Base-by-base conservation (phyloP, 495 filamentous ascomycete species). In the Penicillium odoratum region DNA sequence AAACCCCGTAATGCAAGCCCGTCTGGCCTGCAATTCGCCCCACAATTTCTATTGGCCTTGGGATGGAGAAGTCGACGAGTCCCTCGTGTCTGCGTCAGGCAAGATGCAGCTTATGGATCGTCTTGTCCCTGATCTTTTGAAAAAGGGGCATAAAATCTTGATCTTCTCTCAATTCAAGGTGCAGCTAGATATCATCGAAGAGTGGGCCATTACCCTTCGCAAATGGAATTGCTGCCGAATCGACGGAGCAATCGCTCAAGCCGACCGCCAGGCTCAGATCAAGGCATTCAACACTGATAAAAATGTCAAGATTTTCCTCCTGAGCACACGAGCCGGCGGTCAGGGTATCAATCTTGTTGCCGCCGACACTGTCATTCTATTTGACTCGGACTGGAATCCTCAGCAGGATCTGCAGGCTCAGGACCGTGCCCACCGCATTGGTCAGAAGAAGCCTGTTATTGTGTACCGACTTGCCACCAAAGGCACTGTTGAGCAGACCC, bases 111-210 rank as follows among this genome's bases (percentile, higher is more conserved):
- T 98, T 98, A 69, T 95, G 93, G 50, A 78, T 84, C 26, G 75
- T 81, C 53, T 72, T 79, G 13, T 68, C 33, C 48, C 48, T 18
- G 13, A 94, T 93, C 82, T 34, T 72, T 76, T 29, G 78, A 80
- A 62, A 75, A 76, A 47, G 81, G 84, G 47, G 61, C 88, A 29
- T 84, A 85, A 6, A 81, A 85, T 4, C 3, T 83, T 98, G 48
- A 89, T 98, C 62, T 98, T 98, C 79, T 98, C 93, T 63, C 94
- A 98, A 69, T 94, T 98, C 88, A 97, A 97, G 69, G 93, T 97
- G 70, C 98, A 98, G 95, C 79, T 98, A n/a, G 95, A 98, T 69
- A 97, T 98, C 79, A 94, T 98, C 10, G 13, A 92, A 96, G 67
- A 89, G 87, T 60, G 89, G 91, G 63, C 85, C 86, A 60, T 78